Base-by-base conservation (phyloP, 805 yeast species). In the Millerago galiae region DNA sequence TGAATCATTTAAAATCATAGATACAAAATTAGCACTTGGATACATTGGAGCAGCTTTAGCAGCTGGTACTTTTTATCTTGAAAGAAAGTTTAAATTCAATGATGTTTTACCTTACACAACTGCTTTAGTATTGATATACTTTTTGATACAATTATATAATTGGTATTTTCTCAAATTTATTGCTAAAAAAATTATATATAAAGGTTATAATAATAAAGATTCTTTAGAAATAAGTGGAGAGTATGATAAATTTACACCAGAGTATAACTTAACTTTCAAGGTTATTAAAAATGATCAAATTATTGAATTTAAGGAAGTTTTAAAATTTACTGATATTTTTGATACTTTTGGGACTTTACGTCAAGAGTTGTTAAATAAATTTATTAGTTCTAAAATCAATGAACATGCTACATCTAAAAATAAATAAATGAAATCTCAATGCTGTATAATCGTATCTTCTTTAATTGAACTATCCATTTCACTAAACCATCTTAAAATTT, bases 401-500 rank as follows among this genome's bases (percentile, higher is more conserved):
- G 18, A n/a, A 3, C 25, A 42, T 14, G 12, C 25, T 14, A 25
- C 29, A 15, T 18, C 26, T 9, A 34, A 34, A 24, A 34, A 21
- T 21, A 34, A 34, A 34, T 25, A 21, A 5, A 37, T 24, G 13
- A 26, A 6, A 14, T 13, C 15, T 16, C 5, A 9, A 30, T 43
- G 17, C 4, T 14, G 1, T 18, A 37, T 27, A 18, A 29, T 39
- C 24, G 26, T 39, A 27, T 34, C 13, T 17, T 40, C 35, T 14
- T 28, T 41, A 5, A 55, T 50, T 34, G 57, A 49, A 17, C 44
- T 57, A 59, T 89, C 96, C 59, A 90, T 80, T 2, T 89, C 87
- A 7, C 90, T 74, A 9, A 76, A 45, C 44, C 65, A 59, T 37
- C 96, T 55, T 1, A 51, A 49, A 15, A 55, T 38, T 13, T 54